Base-by-base conservation (phyloP, 139 green algal species). In the Tetradesmus lagerheimii region DNA sequence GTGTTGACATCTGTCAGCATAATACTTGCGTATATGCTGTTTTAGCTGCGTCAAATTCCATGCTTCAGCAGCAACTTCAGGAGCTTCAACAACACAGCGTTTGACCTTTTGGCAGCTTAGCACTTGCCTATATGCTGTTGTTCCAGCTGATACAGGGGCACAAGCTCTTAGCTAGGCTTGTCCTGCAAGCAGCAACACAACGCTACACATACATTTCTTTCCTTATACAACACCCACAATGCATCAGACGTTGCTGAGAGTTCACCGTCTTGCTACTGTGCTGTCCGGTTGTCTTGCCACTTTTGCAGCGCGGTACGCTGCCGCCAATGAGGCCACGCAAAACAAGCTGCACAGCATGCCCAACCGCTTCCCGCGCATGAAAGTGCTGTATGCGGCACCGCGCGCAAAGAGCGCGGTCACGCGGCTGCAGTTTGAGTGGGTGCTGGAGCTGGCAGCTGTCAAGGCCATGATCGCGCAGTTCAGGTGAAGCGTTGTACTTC, bases 271-370 rank as follows among this genome's bases (percentile, higher is more conserved):
- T n/a, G n/a, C n/a, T n/a, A n/a, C n/a, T n/a, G 29, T 76, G 31
- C n/a, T 79, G 71, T 11, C 31, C 41, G 71, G n/a, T 29, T 57
- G 27, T 34, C 0, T 15, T 89, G 85, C 20, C 67, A 0, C 25
- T 35, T 12, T 25, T 47, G 38, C 85, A 89, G 85, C 85, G 15
- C 85, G 85, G 1, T 89, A 89, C 53, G 45, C 85, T 25, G 45
- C 85, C 37, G 85, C 85, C 29, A 89, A 89, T 18, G 85, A 89
- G 38, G 85, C 85, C 23, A 89, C 85, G 23, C 85, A 67, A 12
- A 57, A 50, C 85, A 89, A 89, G 85, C 67, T 89, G 85, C 67
- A 89, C 23, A 82, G n/a, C 67, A 67, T 89, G 67, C 85, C 85
- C 29, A 82, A 66, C 37, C 27, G 67, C 5, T 31, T 66, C 16